Conservation (phyloP, 495 filamentous ascomycete species). For the Penicillium soppii region DNA sequence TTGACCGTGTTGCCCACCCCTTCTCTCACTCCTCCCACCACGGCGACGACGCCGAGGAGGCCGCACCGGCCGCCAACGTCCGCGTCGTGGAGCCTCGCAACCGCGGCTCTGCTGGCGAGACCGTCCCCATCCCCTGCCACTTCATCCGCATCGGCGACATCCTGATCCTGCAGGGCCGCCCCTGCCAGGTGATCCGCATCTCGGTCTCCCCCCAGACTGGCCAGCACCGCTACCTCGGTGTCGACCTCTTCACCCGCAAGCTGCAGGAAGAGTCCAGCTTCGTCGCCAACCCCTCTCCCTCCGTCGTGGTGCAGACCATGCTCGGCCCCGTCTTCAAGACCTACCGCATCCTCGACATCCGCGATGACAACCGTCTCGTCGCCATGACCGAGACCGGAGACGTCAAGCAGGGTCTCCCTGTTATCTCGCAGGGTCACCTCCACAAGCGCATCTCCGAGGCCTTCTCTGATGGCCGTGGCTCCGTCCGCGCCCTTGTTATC, state of each 20-base stretch:
- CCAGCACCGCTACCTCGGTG: conserved; percentile 99
- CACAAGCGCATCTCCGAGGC: conserved; percentile 77
- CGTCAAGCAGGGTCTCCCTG: conserved; percentile 93
- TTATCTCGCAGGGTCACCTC: conserved; percentile 90
- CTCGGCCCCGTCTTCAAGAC: conserved; percentile 99
- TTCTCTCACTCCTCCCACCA: conserved; percentile 50
- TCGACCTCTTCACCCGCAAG: conserved; percentile 99
- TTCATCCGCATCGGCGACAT: conserved; percentile 98
- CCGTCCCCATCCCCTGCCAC: conserved; percentile 97
- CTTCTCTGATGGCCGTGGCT: conserved; percentile 90
- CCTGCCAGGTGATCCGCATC: conserved; percentile 99
- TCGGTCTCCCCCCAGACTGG: conserved; percentile 96
- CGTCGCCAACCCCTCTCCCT: conserved; percentile 93
- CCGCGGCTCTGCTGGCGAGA: conserved; percentile 61
- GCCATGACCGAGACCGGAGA: conserved; percentile 88
- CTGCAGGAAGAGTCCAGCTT: conserved; percentile 98
- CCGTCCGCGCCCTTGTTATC: conserved; percentile 92
- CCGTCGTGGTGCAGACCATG: conserved; percentile 98
- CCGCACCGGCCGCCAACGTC: conserved; percentile 46
- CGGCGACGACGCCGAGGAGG: conserved; percentile 43
- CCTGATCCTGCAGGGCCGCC: conserved; percentile 97
- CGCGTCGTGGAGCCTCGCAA: conserved; percentile 54
- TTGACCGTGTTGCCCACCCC: conserved; percentile 75
- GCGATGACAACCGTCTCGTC: conserved; percentile 76
- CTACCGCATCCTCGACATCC: conserved; percentile 98